These are phyloP conservation scores for Termitomyces sp. DNA, from an alignment of 768 basidiomycete genomes.

Conservation along the genomic window DNA sequence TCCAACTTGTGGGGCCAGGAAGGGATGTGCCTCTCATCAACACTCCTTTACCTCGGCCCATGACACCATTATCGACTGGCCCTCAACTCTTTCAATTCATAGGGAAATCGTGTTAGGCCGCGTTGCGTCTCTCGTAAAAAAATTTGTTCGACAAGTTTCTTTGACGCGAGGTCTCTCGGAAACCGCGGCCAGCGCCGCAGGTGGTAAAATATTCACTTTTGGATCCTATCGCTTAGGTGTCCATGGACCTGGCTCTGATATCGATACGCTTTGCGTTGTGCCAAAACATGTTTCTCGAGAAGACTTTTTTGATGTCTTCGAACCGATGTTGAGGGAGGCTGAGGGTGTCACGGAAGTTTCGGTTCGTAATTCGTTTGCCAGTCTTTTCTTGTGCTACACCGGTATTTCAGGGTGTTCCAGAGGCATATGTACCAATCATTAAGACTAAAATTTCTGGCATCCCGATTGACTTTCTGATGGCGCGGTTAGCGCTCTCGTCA, in stretches of 20 bases:
- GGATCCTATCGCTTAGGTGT: conserved; percentile 98
- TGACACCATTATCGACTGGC: conserved; percentile 5
- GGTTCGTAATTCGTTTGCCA: conserved; percentile 42
- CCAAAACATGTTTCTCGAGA: conserved; percentile 94
- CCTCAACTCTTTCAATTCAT: conserved; percentile 17
- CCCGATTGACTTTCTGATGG: conserved; percentile 92
- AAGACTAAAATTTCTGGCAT: conserved; percentile 88
- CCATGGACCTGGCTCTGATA: conserved; percentile 93
- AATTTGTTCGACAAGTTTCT: conserved; percentile 85
- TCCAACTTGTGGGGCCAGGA: conserved; percentile 3
- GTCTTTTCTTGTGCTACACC: not conserved
- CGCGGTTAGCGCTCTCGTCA: conserved; percentile 76
- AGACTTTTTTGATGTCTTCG: conserved; percentile 92
- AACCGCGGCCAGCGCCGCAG: conserved; percentile 79
- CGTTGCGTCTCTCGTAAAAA: conserved; percentile 83
- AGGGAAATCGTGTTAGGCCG: conserved; percentile 94
- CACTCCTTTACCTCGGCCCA: not conserved
- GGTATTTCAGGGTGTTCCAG: conserved; percentile 77
- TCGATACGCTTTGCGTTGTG: conserved; percentile 97
- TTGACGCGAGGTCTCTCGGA: conserved; percentile 82
- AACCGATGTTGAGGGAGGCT: conserved; percentile 77
- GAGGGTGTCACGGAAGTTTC: conserved; percentile 87
- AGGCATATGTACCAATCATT: conserved; percentile 95
- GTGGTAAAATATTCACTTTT: conserved; percentile 98
- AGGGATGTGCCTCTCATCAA: conserved; percentile 8